Evolutionary conservation across 2,329 filamentous ascomycete genomes (phyloP).

Genomic region (Aspergillus hortae): DNA sequence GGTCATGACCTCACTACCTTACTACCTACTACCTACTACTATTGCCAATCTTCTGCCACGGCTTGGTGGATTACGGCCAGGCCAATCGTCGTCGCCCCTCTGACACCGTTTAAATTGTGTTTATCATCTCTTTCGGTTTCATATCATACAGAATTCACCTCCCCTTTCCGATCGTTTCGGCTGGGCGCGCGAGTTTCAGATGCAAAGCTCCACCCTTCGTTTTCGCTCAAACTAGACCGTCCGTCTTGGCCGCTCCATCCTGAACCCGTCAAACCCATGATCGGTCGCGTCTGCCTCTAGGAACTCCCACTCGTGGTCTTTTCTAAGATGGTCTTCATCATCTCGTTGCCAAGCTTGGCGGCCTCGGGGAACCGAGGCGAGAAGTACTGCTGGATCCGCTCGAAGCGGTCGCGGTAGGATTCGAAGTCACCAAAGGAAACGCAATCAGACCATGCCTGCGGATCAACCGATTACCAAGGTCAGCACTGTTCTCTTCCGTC

Average conservation of each 20-base stretch:
- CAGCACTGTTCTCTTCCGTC: neutral
- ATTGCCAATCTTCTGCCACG: too few species aligned
- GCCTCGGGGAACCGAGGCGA: conserved; percentile 85
- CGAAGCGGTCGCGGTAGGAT: conserved; percentile 86
- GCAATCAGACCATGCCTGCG: conserved; percentile 84
- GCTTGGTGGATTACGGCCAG: too few species aligned
- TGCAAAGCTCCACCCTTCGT: too few species aligned
- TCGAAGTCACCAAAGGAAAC: conserved; percentile 90
- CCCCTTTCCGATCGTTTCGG: too few species aligned
- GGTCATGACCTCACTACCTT: too few species aligned
- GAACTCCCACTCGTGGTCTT: conserved; percentile 51
- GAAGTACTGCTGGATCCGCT: conserved; percentile 87
- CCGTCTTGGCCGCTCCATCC: neutral
- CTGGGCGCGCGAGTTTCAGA: too few species aligned
- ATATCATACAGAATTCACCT: too few species aligned
- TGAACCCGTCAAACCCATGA: neutral
- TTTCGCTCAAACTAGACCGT: too few species aligned
- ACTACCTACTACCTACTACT: too few species aligned
- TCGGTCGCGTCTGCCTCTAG: neutral
- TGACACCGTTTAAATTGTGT: too few species aligned
- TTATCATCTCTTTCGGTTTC: too few species aligned
- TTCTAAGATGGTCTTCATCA: conserved; percentile 93
- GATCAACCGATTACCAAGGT: conserved; percentile 2
- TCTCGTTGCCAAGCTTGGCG: conserved; percentile 83
- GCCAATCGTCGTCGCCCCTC: too few species aligned